phyloP scores from a whole-genome alignment of 2,329 filamentous ascomycete species.

The Diaporthe vaccinii region DNA sequence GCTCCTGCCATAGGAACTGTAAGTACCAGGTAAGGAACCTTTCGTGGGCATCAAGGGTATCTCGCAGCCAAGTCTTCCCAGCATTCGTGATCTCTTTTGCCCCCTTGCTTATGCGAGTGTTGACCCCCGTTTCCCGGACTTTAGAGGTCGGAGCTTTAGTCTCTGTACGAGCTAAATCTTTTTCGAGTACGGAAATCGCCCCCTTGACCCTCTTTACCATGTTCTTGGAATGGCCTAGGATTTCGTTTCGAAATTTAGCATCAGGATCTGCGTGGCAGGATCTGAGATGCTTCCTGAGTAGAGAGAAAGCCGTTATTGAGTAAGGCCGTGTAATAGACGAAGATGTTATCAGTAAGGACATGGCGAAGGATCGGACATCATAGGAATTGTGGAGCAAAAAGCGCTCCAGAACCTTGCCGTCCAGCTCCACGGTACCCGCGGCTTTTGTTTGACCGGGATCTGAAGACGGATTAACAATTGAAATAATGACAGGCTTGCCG shows the following conservation, averaged over 20 bases:
- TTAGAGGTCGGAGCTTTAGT: constrained; percentile 36
- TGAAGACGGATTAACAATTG: constrained; percentile 45
- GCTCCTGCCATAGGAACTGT: constrained; percentile 77
- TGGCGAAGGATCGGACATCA: constrained; percentile 81
- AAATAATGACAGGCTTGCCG: constrained; percentile 27
- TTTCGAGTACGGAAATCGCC: constrained; percentile 69
- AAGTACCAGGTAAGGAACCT: constrained; percentile 83
- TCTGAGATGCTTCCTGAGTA: constrained; percentile 75
- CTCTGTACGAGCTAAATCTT: constrained; percentile 55
- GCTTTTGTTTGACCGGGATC: constrained; percentile 40
- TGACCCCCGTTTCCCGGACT: constrained; percentile 5
- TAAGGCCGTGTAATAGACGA: constrained; percentile 82
- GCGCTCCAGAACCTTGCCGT: constrained; percentile 60
- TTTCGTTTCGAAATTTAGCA: constrained; percentile 86
- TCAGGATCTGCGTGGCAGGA: constrained; percentile 87
- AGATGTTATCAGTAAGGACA: constrained; percentile 84
- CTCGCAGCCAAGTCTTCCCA: constrained; percentile 45
- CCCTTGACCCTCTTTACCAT: constrained; percentile 83
- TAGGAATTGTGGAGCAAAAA: constrained; percentile 70
- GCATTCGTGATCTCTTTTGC: constrained; percentile 34
- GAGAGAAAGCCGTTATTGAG: constrained; percentile 69
- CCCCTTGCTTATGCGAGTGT: constrained; percentile 36
- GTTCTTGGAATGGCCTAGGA: constrained; percentile 80
- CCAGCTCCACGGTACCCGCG: constrained; percentile 51
- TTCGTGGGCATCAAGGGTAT: constrained; percentile 64